These are phyloP conservation scores for Barnettozyma hawaiiensis DNA, from an alignment of 1,139 yeast species.

Conservation along the genomic window DNA sequence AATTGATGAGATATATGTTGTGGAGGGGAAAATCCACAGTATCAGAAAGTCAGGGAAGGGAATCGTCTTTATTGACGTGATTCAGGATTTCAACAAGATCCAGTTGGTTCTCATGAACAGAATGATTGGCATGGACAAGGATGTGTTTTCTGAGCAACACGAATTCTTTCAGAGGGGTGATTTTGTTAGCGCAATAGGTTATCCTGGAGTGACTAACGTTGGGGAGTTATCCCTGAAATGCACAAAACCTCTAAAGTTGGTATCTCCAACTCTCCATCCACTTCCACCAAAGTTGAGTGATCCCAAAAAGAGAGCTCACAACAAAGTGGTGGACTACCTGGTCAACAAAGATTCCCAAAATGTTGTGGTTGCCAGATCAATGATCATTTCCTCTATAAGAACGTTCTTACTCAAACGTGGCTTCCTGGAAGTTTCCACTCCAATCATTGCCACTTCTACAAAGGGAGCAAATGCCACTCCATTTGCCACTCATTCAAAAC, in stretches of 20 bases:
- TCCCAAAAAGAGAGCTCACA: conserved; percentile 51
- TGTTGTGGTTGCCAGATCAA: conserved; percentile 48
- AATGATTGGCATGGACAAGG: conserved; percentile 35
- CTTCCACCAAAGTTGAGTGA: conserved; percentile 60
- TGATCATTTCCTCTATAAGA: conserved; percentile 51
- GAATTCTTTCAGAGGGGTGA: conserved; percentile 64
- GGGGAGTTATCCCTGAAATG: conserved; percentile 76
- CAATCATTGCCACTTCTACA: conserved; percentile 61
- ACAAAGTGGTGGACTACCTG: conserved; percentile 71
- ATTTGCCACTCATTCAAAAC: conserved; percentile 54
- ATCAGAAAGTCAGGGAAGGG: conserved; percentile 63
- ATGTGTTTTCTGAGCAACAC: conserved; percentile 43
- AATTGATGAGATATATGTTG: conserved; percentile 19
- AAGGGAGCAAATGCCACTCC: conserved; percentile 93
- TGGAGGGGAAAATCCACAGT: conserved; percentile 54
- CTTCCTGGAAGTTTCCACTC: conserved; percentile 85
- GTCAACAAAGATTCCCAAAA: conserved; percentile 48
- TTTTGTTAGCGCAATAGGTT: conserved; percentile 55
- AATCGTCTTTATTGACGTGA: conserved; percentile 59
- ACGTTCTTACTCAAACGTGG: conserved; percentile 46
- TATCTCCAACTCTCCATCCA: conserved; percentile 67
- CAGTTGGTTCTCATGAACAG: conserved; percentile 60
- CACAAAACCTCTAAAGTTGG: conserved; percentile 40
- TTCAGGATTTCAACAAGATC: conserved; percentile 49
- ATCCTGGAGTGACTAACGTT: conserved; percentile 66